A percentile compares a stretch with the other conserved stretches of the same genome.
Conservation (phyloP, 495 filamentous ascomycete genomes). For the Hypomontagnella submonticulosa region DNA sequence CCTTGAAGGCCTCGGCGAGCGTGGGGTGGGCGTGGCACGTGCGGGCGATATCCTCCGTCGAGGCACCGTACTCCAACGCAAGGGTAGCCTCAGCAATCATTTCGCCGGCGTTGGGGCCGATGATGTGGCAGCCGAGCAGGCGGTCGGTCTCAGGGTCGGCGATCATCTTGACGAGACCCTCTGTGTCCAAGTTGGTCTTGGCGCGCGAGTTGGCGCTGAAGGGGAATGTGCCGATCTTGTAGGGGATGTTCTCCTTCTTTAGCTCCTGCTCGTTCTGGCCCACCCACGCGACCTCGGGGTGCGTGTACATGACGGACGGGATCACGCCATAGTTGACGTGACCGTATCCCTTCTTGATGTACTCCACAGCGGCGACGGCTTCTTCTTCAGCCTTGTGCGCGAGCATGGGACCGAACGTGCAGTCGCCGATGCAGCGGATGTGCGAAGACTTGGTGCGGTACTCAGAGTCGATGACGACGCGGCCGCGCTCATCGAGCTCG, state of each 20-base stretch:
- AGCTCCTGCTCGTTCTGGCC: conserved; percentile 97
- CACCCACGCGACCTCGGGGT: conserved; percentile 98
- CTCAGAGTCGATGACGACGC: conserved; percentile 95
- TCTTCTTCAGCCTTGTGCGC: conserved; percentile 99
- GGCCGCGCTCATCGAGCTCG: conserved; percentile 92
- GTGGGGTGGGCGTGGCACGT: conserved; percentile 98
- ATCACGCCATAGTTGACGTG: conserved; percentile 99
- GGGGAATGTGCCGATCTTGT: conserved; percentile 92
- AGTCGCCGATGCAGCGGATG: conserved; percentile 96
- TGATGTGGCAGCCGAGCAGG: conserved; percentile 94
- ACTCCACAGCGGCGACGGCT: conserved; percentile 92
- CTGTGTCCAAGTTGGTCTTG: conserved; percentile 98
- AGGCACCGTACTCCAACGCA: conserved; percentile 95
- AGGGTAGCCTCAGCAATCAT: conserved; percentile 99
- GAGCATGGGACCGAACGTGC: conserved; percentile 98
- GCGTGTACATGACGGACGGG: conserved; percentile 98
- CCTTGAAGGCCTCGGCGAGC: conserved; percentile 97
- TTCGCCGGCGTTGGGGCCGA: conserved; percentile 95
- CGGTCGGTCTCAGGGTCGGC: conserved; percentile 97
- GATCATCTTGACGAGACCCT: conserved; percentile 97
- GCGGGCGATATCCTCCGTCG: conserved; percentile 91
- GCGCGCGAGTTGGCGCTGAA: conserved; percentile 97
- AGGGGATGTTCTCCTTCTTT: conserved; percentile 88
- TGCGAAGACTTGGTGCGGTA: conserved; percentile 97
- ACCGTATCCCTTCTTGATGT: conserved; percentile 95